Conservation (phyloP, 768 basidiomycete species). For the Mycena vitilis region DNA sequence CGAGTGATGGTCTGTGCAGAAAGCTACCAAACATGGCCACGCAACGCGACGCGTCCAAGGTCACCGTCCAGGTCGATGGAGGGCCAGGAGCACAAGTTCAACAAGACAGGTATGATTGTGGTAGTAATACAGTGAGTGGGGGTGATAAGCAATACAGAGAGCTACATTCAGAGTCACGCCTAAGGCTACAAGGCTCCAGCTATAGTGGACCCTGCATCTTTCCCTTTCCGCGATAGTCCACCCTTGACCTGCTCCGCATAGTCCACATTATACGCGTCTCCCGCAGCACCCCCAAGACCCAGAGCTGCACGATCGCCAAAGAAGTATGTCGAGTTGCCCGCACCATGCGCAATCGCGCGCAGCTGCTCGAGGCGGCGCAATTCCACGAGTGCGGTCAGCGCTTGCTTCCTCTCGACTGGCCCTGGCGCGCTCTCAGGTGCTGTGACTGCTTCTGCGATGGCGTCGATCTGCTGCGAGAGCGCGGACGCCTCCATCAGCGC, state of each 20-base stretch:
- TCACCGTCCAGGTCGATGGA: no score
- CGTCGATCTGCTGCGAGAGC: slow-evolving; percentile 46
- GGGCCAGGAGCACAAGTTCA: no score
- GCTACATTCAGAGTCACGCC: not conserved
- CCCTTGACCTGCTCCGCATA: slow-evolving; percentile 60
- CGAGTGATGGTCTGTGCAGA: no score
- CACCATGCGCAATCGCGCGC: slow-evolving; percentile 60
- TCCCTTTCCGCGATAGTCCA: slow-evolving; percentile 36
- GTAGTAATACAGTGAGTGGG: slow-evolving; percentile 11
- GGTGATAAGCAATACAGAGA: slow-evolving; percentile 1
- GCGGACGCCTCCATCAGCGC: slow-evolving; percentile 34
- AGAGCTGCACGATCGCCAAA: slow-evolving; percentile 55
- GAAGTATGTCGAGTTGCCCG: slow-evolving; percentile 68
- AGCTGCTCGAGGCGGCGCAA: slow-evolving; percentile 64
- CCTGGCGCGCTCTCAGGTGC: slow-evolving; percentile 42
- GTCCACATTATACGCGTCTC: slow-evolving; percentile 60
- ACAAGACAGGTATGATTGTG: no score
- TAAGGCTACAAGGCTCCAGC: not conserved
- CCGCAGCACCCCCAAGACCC: slow-evolving; percentile 42
- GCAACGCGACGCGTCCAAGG: no score
- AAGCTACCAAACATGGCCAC: no score
- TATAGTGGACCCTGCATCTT: not conserved
- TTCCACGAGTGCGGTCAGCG: slow-evolving; percentile 58
- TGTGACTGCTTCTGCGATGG: slow-evolving; percentile 56
- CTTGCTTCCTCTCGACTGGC: slow-evolving; percentile 50